Conservation (phyloP, 257 asterid species). For the Osmanthus fragrans region DNA sequence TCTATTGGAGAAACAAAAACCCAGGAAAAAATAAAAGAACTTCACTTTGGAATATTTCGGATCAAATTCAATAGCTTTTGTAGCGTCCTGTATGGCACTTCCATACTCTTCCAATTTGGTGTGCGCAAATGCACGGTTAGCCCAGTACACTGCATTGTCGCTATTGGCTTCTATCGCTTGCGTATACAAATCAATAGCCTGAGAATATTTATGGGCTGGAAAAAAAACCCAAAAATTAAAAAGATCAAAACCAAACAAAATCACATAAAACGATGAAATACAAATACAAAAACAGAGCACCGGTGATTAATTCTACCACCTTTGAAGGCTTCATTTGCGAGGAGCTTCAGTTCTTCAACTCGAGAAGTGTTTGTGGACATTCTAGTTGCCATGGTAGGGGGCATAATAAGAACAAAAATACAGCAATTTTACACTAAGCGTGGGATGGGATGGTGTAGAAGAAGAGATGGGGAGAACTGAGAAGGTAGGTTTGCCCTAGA, state of each 20-base stretch:
- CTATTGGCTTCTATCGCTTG: slow-evolving; percentile 76
- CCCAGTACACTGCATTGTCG: slow-evolving; percentile 91
- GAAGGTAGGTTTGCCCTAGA: slow-evolving; percentile 36
- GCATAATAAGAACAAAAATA: slow-evolving; percentile 39
- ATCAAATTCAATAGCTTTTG: slow-evolving; percentile 80
- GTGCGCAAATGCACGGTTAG: slow-evolving; percentile 97
- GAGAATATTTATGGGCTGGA: slow-evolving; percentile 82
- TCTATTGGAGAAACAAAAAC: not conserved
- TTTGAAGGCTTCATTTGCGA: slow-evolving; percentile 95
- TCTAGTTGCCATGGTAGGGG: slow-evolving; percentile 72
- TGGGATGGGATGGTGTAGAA: not conserved
- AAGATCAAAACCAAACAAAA: not conserved
- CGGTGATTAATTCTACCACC: slow-evolving; percentile 33
- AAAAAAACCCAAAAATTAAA: slow-evolving; percentile 21
- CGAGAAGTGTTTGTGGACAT: slow-evolving; percentile 43
- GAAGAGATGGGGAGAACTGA: not conserved
- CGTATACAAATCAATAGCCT: slow-evolving; percentile 87
- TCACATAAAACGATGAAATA: not conserved
- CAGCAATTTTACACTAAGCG: slow-evolving; percentile 6
- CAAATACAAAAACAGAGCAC: slow-evolving; percentile 2
- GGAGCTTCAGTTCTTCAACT: slow-evolving; percentile 79
- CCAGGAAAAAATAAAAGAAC: not conserved
- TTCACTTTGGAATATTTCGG: slow-evolving; percentile 86
- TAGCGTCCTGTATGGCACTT: slow-evolving; percentile 90
- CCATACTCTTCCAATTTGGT: slow-evolving; percentile 96